Evolutionary conservation across 495 filamentous ascomycete species (phyloP), one percentile per base, ranked within the genome.

Genomic region (Margaritispora aquatica): DNA sequence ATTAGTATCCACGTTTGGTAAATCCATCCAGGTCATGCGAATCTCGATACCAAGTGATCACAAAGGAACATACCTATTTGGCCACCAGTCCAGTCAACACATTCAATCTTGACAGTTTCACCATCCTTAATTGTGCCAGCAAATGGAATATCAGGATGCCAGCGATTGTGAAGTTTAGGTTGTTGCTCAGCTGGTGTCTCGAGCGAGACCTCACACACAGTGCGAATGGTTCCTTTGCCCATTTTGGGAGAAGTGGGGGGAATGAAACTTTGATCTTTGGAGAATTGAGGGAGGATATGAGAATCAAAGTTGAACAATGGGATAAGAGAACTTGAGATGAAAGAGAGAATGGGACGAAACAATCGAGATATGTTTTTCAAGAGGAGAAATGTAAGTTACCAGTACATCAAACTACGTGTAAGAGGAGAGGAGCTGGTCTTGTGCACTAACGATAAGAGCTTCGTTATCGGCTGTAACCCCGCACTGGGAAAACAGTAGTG

Each of bases 81-180:
- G 1, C 92, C 92, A 17, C 90, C 90, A 1, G 84, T 88, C 84
- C 89, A 93, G 72, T 97, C 93, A 21, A 96, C 74, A 64, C 93
- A 97, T 79, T 96, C 90, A 65, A 97, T 93, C 75, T 96, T 96
- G 61, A 96, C 92, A 2, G 89, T 85, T 71, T 97, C 93, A 36
- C 84, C 85, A 69, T 93, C 87, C 63, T 84, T 84, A 69, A 97
- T 94, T 46, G 82, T 85, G 29, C 80, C 88, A 38, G 74, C 78
- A 54, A 80, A 82, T 13, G 93, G 93, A 63, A 97, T 85, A 63
- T 96, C 92, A 34, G 92, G 92, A 68, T 97, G 92, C 92, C 92
- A 97, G 73, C 92, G 75, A 69, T 97, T 97, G 73, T 96, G 92
- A 15, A 96, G 75, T 55, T 84, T 80, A 4, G 79, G 66, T 68